Evolutionary conservation across 371 early-diverging fungal species (phyloP), one percentile per base, ranked within the genome.

Genomic region (Nematocida displodere): DNA sequence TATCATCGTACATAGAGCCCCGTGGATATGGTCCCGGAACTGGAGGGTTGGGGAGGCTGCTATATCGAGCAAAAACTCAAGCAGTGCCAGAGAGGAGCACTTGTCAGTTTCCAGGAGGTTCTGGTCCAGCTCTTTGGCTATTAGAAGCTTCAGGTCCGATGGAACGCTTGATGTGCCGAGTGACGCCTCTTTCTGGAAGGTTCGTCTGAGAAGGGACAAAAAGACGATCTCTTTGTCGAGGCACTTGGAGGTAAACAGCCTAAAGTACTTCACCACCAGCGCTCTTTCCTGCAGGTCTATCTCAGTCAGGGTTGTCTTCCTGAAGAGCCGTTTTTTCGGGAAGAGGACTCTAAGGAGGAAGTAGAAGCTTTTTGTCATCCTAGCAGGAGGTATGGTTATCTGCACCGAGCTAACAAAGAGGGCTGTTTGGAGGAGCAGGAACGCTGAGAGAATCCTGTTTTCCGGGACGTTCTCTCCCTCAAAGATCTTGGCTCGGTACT

Each of bases 221-320:
- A 71, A 71, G 11, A 71, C 13, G 22, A 46, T 58, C 34, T 71
- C 75, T 44, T 71, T 56, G 58, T 71, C 75, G 17, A 59, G 75
- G 61, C 62, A 71, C 63, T 58, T 56, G 2, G 75, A 58, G 8
- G 56, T 36, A 61, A 71, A 71, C 34, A 71, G 59, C 33, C 56
- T 56, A 44, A 71, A 71, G 54, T 71, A 71, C 75, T 71, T 71
- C 11, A 61, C 22, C 4, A 56, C 47, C 8, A 71, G 61, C 3
- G 54, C 56, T 31, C 75, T 29, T 22, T 71, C 75, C 42, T 59
- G 75, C 11, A 61, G 3, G 46, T 71, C 75, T 34, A 28, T 4
- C 24, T 71, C 75, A 7, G 47, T 61, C 11, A 61, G 22, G 2
- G 39, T 39, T 31, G 61, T 36, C 33, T 71, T 71, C 29, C 61